These are phyloP conservation scores for Platanus orientalis DNA, from an alignment of 164 flowering plant genomes.

Conservation along the genomic window DNA sequence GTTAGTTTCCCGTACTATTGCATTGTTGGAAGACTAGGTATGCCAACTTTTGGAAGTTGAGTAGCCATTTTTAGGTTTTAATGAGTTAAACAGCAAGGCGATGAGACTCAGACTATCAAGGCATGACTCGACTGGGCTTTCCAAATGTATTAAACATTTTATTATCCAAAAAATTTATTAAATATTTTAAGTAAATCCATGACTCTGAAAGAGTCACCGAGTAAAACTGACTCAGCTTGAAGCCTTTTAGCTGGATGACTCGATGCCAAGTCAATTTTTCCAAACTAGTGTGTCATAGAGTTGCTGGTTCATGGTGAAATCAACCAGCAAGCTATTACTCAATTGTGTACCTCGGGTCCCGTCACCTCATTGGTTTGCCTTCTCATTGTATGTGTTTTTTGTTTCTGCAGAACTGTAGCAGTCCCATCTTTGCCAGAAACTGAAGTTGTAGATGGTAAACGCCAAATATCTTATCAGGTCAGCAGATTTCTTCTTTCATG, in stretches of 20 bases:
- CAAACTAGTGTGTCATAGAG: too few relatives aligned
- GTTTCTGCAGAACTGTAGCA: conserved; percentile 38
- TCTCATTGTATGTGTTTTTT: neutral
- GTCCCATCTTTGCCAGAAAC: conserved; percentile 45
- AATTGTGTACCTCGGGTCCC: neutral
- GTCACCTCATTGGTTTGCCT: neutral
- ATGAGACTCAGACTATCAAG: too few relatives aligned
- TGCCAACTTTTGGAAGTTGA: neutral
- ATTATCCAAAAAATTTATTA: neutral
- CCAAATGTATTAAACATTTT: too few relatives aligned
- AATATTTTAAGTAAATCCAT: too few relatives aligned
- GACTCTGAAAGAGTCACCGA: too few relatives aligned
- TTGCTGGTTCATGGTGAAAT: too few relatives aligned
- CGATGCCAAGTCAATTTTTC: too few relatives aligned
- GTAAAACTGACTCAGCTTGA: too few relatives aligned
- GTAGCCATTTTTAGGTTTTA: neutral
- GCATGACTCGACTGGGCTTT: neutral
- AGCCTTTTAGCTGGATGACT: too few relatives aligned
- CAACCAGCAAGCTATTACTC: too few relatives aligned
- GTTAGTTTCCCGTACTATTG: conserved; percentile 22
- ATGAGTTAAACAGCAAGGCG: neutral
- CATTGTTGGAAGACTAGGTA: neutral
- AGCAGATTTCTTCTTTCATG: conserved; percentile 5
- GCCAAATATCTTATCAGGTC: conserved; percentile 68
- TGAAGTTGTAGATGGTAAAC: conserved; percentile 63